phyloP scores from a whole-genome alignment of 2,329 filamentous ascomycete genomes.

The Penicillium digitatum region DNA sequence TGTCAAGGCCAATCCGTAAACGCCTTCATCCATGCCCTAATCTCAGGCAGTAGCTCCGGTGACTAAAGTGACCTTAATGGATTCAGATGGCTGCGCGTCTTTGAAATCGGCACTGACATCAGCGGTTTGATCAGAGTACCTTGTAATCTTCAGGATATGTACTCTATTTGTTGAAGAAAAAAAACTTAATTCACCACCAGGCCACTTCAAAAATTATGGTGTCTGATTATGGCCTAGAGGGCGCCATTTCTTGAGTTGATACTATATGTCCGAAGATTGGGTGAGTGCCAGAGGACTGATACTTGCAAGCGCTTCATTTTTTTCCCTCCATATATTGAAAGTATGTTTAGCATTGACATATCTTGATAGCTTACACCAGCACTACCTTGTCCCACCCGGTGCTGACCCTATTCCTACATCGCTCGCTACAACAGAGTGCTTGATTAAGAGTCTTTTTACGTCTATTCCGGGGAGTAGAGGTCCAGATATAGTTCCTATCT shows the following conservation, averaged over 20 bases:
- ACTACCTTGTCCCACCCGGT: constrained; percentile 28
- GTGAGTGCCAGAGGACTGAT: constrained; percentile 29
- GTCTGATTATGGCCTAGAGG: too few species aligned
- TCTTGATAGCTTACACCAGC: constrained; percentile 42
- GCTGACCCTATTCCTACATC: constrained; percentile 27
- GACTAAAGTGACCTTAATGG: constrained; percentile 53
- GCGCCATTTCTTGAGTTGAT: too few species aligned
- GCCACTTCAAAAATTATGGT: too few species aligned
- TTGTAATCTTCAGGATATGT: constrained; percentile 49
- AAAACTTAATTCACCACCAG: too few species aligned
- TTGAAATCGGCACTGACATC: constrained; percentile 55
- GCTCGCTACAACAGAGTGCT: constrained; percentile 26
- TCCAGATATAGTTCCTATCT: constrained; percentile 39
- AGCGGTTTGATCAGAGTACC: constrained; percentile 54
- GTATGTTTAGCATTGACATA: constrained; percentile 9
- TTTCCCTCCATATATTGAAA: neutral
- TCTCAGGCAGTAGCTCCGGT: constrained; percentile 52
- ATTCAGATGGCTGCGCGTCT: constrained; percentile 45
- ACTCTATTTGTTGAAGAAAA: too few species aligned
- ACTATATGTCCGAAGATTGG: constrained; percentile 32
- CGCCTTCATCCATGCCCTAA: constrained; percentile 46
- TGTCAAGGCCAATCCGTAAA: constrained; percentile 50
- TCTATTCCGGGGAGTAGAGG: constrained; percentile 33
- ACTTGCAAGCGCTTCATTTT: constrained; percentile 9
- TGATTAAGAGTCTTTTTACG: constrained; percentile 25